Base-by-base conservation (phyloP, 192 early-diverging fungal genomes). In the Rhizoclosmatium globosum region DNA sequence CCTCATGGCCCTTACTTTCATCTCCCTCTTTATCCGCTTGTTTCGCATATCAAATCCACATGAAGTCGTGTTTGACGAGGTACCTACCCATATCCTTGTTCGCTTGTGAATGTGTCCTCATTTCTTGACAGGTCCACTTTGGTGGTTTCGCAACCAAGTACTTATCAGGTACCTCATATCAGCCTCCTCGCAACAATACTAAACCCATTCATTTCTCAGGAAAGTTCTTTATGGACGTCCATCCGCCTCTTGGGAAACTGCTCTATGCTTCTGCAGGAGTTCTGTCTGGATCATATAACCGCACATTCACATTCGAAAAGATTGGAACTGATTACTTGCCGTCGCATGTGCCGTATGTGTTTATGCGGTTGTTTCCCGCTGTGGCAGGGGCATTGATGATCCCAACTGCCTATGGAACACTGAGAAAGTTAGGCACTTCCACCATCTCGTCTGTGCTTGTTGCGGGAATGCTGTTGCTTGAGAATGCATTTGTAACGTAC, bases 301-400 rank as follows among this genome's bases (percentile, higher is more conserved):
- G 82, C 21, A 59, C 77, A 31, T 89, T 89, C 61, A 61, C 73
- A 6, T 89, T 89, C 64, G 84, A 85, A 64, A 93, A 93, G 71
- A 99, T 99, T 85, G 96, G 96, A 3, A 89, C 94, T 71, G 92
- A 91, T 81, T 99, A 97, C 82, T 82, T 93, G 70, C 82, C 83
- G 47, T 87, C 94, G 66, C 86, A 92, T 56, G 95, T 99, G n/a
- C 97, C 97, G 1, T 97, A 97, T 79, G 90, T 99, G 39, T 86
- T 89, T 42, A 88, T 99, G 82, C 91, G 97, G 57, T 70, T 89
- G 0, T 87, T 96, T 50, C 93, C 94, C 19, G 96, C 93, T 0
- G 74, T 92, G 38, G 86, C 96, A 17, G 95, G 96, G 7, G 88
- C 91, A 4, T 81, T 95, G 65, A 81, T 94, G 21, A 91, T 94